A percentile compares a stretch with the other conserved stretches of the same genome.
Evolutionary conservation across 83 land plant species (phyloP).

Genomic region (Diphasiastrum complanatum): DNA sequence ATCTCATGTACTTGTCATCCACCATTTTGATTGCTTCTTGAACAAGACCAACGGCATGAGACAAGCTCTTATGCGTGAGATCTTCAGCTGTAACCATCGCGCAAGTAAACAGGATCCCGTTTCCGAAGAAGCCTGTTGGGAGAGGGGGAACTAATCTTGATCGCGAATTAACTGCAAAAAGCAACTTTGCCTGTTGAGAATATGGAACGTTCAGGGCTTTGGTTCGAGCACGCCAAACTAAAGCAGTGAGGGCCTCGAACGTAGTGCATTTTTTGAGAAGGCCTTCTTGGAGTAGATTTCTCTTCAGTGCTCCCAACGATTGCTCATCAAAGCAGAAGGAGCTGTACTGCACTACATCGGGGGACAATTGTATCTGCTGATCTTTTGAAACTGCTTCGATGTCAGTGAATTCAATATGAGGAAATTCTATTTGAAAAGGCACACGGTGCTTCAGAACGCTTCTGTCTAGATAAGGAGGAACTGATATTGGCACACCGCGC

Average conservation of each 20-base stretch:
- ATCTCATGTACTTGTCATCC: slow-evolving; percentile 64
- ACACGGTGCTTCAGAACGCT: slow-evolving; percentile 44
- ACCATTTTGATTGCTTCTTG: slow-evolving; percentile 55
- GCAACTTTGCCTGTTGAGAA: slow-evolving; percentile 56
- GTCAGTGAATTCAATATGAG: slow-evolving; percentile 75
- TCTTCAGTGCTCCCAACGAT: slow-evolving; percentile 40
- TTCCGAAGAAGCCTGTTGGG: slow-evolving; percentile 66
- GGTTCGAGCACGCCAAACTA: slow-evolving; percentile 60
- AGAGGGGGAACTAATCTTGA: slow-evolving; percentile 51
- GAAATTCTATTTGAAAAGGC: slow-evolving; percentile 50
- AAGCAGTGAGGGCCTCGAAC: slow-evolving; percentile 69
- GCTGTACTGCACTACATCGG: slow-evolving; percentile 37
- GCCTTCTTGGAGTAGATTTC: slow-evolving; percentile 41
- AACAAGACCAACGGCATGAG: slow-evolving; percentile 49
- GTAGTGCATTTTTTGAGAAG: slow-evolving; percentile 49
- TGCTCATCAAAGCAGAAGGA: slow-evolving; percentile 46
- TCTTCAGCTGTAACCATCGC: slow-evolving; percentile 50
- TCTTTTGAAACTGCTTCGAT: slow-evolving; percentile 58
- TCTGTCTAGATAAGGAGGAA: slow-evolving; percentile 62
- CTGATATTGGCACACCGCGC: slow-evolving; percentile 49
- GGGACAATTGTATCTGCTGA: slow-evolving; percentile 20
- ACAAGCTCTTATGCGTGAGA: slow-evolving; percentile 39
- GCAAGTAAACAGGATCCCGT: slow-evolving; percentile 67
- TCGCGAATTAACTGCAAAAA: slow-evolving; percentile 83
- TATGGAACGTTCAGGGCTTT: slow-evolving; percentile 44